Percentiles rank a stretch among this genome's conserved stretches.
Evolutionary conservation across 768 basidiomycete genomes (phyloP).

Genomic region (Suillus alpinus): DNA sequence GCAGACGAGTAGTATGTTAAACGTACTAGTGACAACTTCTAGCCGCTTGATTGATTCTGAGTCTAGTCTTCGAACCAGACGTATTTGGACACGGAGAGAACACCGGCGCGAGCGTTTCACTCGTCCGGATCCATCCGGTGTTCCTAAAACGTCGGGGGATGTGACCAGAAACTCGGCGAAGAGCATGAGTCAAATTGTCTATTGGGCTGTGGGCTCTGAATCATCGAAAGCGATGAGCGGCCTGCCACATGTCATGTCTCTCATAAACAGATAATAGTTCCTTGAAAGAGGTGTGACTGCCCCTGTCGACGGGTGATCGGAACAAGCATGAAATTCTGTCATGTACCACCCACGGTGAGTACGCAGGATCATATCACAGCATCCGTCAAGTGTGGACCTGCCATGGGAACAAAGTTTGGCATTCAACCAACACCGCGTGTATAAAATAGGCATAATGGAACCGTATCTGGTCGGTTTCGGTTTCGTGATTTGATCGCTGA

Average conservation of each 20-base stretch:
- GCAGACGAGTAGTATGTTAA: background rate
- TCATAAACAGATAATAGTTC: background rate
- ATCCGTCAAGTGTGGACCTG: constrained; percentile 2
- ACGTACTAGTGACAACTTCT: background rate
- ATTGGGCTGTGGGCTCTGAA: background rate
- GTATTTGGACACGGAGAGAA: background rate
- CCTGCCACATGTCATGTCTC: background rate
- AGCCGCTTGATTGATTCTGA: background rate
- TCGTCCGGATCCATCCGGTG: background rate
- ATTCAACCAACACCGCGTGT: background rate
- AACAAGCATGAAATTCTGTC: background rate
- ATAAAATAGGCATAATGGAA: background rate
- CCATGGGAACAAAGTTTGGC: constrained; percentile 4
- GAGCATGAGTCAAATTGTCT: background rate
- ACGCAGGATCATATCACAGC: background rate
- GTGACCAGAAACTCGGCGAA: background rate
- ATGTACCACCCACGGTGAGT: background rate
- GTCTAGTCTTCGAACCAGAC: background rate
- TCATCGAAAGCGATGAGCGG: background rate
- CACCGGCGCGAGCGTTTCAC: background rate
- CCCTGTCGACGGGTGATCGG: background rate
- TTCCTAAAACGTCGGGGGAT: background rate
- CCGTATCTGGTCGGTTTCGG: background rate
- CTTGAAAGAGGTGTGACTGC: background rate
- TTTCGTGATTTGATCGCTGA: constrained; percentile 3